Evolutionary conservation across 257 asterid genomes (phyloP).

Genomic region (Nicotiana sylvestris): DNA sequence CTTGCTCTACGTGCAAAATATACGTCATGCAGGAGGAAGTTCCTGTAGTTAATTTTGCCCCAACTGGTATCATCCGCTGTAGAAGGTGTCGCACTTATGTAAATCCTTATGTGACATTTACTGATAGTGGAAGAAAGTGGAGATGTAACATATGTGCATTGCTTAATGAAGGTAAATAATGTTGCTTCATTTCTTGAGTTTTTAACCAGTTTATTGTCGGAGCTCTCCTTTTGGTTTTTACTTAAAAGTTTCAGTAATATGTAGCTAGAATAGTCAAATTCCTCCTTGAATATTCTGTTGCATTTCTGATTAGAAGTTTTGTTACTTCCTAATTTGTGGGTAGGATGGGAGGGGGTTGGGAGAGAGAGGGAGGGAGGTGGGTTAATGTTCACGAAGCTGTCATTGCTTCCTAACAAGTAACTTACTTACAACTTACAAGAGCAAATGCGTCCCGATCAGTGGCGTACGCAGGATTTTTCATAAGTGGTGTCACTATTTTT

Average conservation of each 20-base stretch:
- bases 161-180: conserved; percentile 60
- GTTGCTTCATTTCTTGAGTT: background rate
- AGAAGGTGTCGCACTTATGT: conserved; percentile 82
- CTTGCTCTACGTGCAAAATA: conserved; percentile 4
- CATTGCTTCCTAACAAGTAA: background rate
- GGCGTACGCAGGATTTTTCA: no score
- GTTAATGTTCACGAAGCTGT: background rate
- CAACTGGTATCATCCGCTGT: conserved; percentile 71
- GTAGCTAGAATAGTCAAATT: background rate
- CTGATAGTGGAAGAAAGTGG: conserved; percentile 85
- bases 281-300: background rate
- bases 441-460: background rate
- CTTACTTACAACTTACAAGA: background rate
- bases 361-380: background rate
- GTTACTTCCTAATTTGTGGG: conserved; percentile 11
- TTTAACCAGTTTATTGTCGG: background rate
- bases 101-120: conserved; percentile 71
- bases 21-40: conserved; percentile 68
- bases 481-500: no score
- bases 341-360: background rate
- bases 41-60: conserved; percentile 62
- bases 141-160: conserved; percentile 76
- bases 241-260: background rate
- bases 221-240: background rate
- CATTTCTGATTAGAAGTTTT: background rate